A percentile compares a stretch with the other conserved stretches of the same genome.
These are phyloP conservation scores for Xylariaceae sp. DNA, from an alignment of 2,329 filamentous ascomycete species.

Conservation along the genomic window DNA sequence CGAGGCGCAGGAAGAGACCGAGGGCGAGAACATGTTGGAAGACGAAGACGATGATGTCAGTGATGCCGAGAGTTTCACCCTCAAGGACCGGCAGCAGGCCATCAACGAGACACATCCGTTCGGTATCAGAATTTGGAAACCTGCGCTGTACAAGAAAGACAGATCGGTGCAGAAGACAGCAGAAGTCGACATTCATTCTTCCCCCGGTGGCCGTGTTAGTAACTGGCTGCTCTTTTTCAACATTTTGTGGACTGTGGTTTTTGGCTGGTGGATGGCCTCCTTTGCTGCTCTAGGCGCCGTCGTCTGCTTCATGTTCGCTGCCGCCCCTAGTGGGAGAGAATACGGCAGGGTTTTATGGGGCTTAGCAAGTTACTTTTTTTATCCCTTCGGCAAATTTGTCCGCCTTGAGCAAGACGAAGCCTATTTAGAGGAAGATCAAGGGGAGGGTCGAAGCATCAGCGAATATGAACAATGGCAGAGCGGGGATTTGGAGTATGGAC, in stretches of 20 bases:
- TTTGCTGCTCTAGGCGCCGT: slow-evolving; percentile 72
- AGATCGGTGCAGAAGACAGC: slow-evolving; percentile 95
- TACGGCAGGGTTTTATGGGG: slow-evolving; percentile 86
- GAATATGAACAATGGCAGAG: slow-evolving; percentile 99
- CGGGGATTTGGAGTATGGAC: slow-evolving; percentile 91
- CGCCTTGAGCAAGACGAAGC: slow-evolving; percentile 90
- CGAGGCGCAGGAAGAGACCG: slow-evolving; percentile 17
- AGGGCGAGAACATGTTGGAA: slow-evolving; percentile 37
- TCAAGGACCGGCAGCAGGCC: slow-evolving; percentile 93
- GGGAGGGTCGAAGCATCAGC: slow-evolving; percentile 93
- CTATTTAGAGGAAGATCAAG: slow-evolving; percentile 90
- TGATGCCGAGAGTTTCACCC: slow-evolving; percentile 94
- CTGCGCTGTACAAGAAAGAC: slow-evolving; percentile 95
- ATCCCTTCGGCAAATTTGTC: slow-evolving; percentile 96
- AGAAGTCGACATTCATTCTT: slow-evolving; percentile 94
- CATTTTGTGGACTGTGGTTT: slow-evolving; percentile 81
- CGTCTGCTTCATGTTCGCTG: slow-evolving; percentile 76
- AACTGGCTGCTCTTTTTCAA: slow-evolving; percentile 86
- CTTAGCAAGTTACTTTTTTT: slow-evolving; percentile 82
- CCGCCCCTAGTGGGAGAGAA: slow-evolving; percentile 74
- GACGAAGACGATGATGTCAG: slow-evolving; percentile 68
- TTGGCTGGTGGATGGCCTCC: slow-evolving; percentile 93
- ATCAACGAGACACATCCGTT: slow-evolving; percentile 99
- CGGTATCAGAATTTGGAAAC: slow-evolving; percentile 98
- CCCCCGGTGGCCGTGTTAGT: slow-evolving; percentile 83